Evolutionary conservation across 306 rosid species (phyloP), one percentile per base, ranked within the genome.

Genomic region (Morella rubra): DNA sequence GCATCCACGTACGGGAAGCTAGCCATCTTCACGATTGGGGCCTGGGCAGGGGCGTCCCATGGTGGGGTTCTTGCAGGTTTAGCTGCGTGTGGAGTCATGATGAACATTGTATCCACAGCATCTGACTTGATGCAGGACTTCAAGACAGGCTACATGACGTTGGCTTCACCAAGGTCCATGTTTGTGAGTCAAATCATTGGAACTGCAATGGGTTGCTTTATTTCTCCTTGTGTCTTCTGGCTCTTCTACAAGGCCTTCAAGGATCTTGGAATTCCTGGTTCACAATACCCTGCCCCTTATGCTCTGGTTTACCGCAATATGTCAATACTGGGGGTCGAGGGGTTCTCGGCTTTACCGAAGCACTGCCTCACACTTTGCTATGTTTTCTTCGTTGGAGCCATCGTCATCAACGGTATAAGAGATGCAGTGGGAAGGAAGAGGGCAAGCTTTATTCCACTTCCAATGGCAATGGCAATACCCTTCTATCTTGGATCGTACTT

Each of bases 81-180:
- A 2, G 77, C 77, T 20, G 69, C 77, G 37, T 73, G 77, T 73
- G 77, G 77, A 13, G 77, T 73, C 4, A 73, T 73, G 70, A 73
- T 73, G 77, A 73, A 56, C 56, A 73, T 73, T 24, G 77, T 73
- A 24, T 24, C 77, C 0, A 73, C 77, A 14, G 77, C 77, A 22
- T 73, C 77, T 14, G 77, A 73, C 24, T 13, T 73, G 3, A 73
- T 59, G 69, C 77, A 58, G 55, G 77, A 73, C 44, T 73, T 73
- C 6, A 73, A 73, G 69, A 73, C 77, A 8, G 69, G 77, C 4
- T 73, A 73, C 69, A 51, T 73, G 8, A 73, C 77, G 7, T 56
- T 73, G 12, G 77, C 77, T 44, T 73, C 77, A n/a, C 77, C 69
- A 0, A 55, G 77, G 0, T 20, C 77, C 41, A 73, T 73, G 77